Percentiles rank a stretch among this genome's conserved stretches.
Evolutionary conservation across 306 rosid species (phyloP).

Genomic region (Quercus berberidifolia): DNA sequence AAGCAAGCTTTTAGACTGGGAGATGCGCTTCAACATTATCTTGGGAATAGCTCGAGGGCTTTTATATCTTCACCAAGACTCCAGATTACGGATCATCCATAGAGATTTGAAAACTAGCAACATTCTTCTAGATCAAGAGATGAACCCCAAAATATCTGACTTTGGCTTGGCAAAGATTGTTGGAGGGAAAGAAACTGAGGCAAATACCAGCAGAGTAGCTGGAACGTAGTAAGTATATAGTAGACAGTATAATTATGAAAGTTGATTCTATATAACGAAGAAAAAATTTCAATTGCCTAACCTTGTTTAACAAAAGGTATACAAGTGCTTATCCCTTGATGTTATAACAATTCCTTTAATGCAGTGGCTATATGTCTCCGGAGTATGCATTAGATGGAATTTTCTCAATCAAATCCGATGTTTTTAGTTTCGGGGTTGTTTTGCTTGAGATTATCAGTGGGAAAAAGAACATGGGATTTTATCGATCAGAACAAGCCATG

Average conservation of each 20-base stretch:
- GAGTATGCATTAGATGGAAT: conserved; percentile 41
- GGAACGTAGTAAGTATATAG: conserved; percentile 27
- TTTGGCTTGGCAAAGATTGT: conserved; percentile 33
- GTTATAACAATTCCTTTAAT: neutral
- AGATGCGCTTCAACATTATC: conserved; percentile 36
- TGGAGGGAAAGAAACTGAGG: conserved; percentile 27
- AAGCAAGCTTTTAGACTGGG: conserved; percentile 35
- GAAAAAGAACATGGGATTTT: conserved; percentile 42
- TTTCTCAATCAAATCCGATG: conserved; percentile 48
- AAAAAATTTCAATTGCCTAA: neutral
- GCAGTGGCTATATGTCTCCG: conserved; percentile 38
- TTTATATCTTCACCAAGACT: conserved; percentile 37
- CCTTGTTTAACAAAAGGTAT: neutral
- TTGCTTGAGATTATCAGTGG: conserved; percentile 51
- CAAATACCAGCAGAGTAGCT: conserved; percentile 19
- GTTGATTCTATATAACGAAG: neutral
- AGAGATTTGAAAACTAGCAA: conserved; percentile 37
- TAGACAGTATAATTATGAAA: neutral
- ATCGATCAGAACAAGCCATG: conserved; percentile 20
- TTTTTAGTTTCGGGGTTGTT: conserved; percentile 59
- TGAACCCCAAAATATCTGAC: conserved; percentile 40
- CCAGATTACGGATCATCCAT: conserved; percentile 30
- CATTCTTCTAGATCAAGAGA: conserved; percentile 29
- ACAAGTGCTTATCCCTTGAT: neutral
- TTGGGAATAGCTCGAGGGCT: conserved; percentile 31